Conservation (phyloP, 2,329 filamentous ascomycete species). For the Huntiella abstrusa region DNA sequence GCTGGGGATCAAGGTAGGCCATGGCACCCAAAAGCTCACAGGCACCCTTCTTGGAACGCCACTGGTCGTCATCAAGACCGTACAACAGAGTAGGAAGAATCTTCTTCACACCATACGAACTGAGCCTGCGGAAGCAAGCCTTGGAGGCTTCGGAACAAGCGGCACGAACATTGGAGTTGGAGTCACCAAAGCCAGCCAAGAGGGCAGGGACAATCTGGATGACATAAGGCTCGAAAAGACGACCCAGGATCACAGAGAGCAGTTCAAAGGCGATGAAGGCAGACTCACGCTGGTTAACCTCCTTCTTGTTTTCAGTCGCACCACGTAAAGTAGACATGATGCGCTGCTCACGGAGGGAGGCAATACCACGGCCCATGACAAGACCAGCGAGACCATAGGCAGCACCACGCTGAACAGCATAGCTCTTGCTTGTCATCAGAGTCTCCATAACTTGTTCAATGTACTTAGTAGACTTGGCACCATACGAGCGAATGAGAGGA, state of each 20-base stretch:
- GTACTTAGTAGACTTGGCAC: conserved; percentile 62
- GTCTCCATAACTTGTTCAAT: conserved; percentile 64
- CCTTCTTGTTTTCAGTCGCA: conserved; percentile 90
- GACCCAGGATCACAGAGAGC: conserved; percentile 66
- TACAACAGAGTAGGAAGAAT: conserved; percentile 81
- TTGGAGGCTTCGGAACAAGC: conserved; percentile 86
- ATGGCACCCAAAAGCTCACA: conserved; percentile 94
- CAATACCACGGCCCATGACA: conserved; percentile 71
- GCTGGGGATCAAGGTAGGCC: conserved; percentile 93
- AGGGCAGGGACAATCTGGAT: conserved; percentile 89
- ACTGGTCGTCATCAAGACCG: conserved; percentile 85
- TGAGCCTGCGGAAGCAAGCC: conserved; percentile 79
- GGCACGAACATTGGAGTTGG: conserved; percentile 74
- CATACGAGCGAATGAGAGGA: conserved; percentile 60
- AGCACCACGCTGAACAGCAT: conserved; percentile 79
- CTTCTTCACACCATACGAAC: conserved; percentile 88
- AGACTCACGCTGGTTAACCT: conserved; percentile 71
- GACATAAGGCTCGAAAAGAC: conserved; percentile 87
- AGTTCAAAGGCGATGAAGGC: conserved; percentile 82
- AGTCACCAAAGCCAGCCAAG: conserved; percentile 74
- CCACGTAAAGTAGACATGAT: conserved; percentile 65
- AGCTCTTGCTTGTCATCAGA: conserved; percentile 73
- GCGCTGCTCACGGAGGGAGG: conserved; percentile 63
- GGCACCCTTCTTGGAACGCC: conserved; percentile 96
- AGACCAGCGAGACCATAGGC: conserved; percentile 89